These are phyloP conservation scores for Mariannaea elegans DNA, from an alignment of 2,329 filamentous ascomycete species.

Conservation along the genomic window DNA sequence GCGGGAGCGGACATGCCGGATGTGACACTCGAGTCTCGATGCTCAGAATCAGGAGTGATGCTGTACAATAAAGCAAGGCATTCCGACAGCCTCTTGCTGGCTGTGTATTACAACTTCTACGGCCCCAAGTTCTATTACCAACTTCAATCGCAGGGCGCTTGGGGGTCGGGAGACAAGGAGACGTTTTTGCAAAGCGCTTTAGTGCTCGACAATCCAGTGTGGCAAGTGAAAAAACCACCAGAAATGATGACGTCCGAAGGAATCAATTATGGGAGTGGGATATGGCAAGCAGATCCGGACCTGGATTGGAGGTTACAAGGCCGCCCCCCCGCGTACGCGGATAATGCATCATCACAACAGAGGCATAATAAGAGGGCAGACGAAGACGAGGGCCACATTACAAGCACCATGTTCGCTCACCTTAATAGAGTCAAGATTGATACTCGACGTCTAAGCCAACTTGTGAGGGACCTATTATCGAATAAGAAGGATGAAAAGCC, in stretches of 20 bases:
- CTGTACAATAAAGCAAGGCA: slow-evolving; percentile 32
- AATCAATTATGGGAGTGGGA: slow-evolving; percentile 36
- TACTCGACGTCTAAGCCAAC: slow-evolving; percentile 18
- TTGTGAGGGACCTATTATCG: slow-evolving; percentile 17
- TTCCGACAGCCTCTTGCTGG: slow-evolving; percentile 34
- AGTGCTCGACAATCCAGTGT: slow-evolving; percentile 30
- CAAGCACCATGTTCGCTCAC: slow-evolving; percentile 35
- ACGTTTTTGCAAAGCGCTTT: slow-evolving; percentile 34
- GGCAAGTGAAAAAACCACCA: slow-evolving; percentile 28
- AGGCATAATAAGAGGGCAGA: neutral
- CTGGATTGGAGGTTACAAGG: slow-evolving; percentile 28
- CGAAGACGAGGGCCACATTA: slow-evolving; percentile 4
- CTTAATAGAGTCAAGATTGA: slow-evolving; percentile 39
- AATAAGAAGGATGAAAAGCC: slow-evolving; percentile 17
- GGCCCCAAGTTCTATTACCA: slow-evolving; percentile 33
- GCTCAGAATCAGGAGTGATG: slow-evolving; percentile 36
- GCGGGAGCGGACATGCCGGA: slow-evolving; percentile 24
- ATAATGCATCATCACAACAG: neutral
- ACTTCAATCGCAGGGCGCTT: slow-evolving; percentile 39
- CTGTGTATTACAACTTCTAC: slow-evolving; percentile 38
- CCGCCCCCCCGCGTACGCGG: neutral
- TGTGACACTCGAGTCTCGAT: slow-evolving; percentile 28
- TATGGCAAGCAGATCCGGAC: slow-evolving; percentile 39
- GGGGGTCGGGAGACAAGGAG: slow-evolving; percentile 38
- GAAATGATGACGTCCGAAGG: slow-evolving; percentile 16